Percentiles rank a stretch among this genome's conserved stretches.
Evolutionary conservation across 208 protist species (phyloP).

Genomic region (Leishmania arabica): DNA sequence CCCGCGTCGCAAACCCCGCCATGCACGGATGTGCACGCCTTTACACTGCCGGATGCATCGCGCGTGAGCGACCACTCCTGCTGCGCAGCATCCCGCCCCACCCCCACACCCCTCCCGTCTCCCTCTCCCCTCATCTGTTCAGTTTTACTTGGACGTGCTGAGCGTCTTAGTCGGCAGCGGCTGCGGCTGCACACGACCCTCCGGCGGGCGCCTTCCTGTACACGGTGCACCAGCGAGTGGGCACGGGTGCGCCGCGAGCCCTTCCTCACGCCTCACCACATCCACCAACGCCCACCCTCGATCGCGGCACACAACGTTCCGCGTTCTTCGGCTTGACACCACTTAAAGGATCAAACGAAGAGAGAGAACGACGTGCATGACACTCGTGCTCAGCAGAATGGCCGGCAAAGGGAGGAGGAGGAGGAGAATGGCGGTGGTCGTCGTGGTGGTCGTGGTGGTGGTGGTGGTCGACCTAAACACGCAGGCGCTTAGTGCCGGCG

Average conservation of each 20-base stretch:
- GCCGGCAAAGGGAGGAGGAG: not conserved
- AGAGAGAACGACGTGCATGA: not conserved
- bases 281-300: not conserved
- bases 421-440: not conserved
- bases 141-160: not conserved
- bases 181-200: not conserved
- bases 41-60: not conserved
- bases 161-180: not conserved
- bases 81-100: not conserved
- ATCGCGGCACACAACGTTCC: not conserved
- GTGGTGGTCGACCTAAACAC: not conserved
- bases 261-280: not conserved
- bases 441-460: not conserved
- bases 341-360: not conserved
- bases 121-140: not conserved
- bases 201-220: not conserved
- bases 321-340: not conserved
- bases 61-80: not conserved
- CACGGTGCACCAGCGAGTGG: too few species aligned
- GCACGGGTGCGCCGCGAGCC: not conserved
- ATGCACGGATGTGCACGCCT: not conserved
- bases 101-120: not conserved
- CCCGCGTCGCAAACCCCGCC: not conserved
- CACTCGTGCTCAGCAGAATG: not conserved
- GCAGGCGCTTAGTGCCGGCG: conserved; percentile 6